Base-by-base conservation (phyloP, 805 yeast genomes). In the Candida golubevii region DNA sequence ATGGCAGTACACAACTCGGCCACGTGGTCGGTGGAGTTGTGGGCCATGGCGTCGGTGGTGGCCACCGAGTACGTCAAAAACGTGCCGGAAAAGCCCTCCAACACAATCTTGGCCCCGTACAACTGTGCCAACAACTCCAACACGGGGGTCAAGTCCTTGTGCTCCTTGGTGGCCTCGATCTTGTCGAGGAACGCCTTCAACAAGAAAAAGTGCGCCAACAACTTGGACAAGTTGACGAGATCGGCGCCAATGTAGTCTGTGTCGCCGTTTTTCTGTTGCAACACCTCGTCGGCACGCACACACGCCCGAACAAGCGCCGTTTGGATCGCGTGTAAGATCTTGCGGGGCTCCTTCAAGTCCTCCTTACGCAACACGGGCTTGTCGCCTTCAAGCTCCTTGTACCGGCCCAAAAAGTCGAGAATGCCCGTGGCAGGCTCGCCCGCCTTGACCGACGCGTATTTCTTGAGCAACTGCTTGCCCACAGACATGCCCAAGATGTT, bases 401-500 rank as follows among this genome's bases (percentile, higher is more conserved):
- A 52, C 36, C 59, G 56, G 42, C 62, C 59, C 43, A 75, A 60
- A 55, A 78, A 80, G 1, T 59, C 57, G 40, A 78, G 69, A 26
- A 75, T 72, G 11, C 74, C 75, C 11, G 70, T 72, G n/a, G 74
- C 72, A 10, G 9, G 12, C 33, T 54, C 56, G 45, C 77, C 78
- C 43, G 67, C 62, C 41, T 68, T 65, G 31, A 67, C 51, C 6
- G 64, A 54, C 40, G 68, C 59, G 26, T 74, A 72, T 46, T 69
- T 66, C 62, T 78, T 84, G 50, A 82, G 70, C 33, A 83, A 71
- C 26, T 93, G 80, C 63, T 91, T 82, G 46, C 96, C 97, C 47
- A 88, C 79, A 42, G 88, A 83, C 65, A 88, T 80, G 2, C 89
- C 85, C 51, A 90, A 74, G 36, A 90, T 84, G 58, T 82, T 89